Evolutionary conservation across 495 filamentous ascomycete species (phyloP).

Genomic region (Aspergillus hancockii): DNA sequence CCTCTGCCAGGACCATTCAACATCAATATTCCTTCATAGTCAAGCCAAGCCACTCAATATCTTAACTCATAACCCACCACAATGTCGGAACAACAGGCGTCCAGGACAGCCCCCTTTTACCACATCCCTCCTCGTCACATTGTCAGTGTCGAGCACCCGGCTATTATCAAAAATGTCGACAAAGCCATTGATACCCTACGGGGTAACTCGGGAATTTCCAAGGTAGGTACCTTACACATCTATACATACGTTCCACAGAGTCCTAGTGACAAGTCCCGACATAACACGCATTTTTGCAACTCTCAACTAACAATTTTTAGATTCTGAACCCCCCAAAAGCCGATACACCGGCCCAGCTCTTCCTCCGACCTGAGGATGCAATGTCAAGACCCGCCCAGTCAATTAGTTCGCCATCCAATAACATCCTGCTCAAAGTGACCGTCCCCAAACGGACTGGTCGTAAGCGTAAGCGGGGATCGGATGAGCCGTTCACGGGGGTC

Average conservation of each 20-base stretch:
- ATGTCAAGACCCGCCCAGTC: conserved; percentile 74
- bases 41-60: not conserved
- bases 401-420: conserved; percentile 67
- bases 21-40: not conserved
- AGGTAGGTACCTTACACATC: conserved; percentile 46
- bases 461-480: conserved; percentile 74
- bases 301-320: conserved; percentile 28
- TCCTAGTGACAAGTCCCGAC: not conserved
- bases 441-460: conserved; percentile 84
- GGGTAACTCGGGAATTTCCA: conserved; percentile 60
- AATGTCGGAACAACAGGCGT: conserved; percentile 24
- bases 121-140: conserved; percentile 63
- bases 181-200: conserved; percentile 80
- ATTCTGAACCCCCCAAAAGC: conserved; percentile 43
- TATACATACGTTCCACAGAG: not conserved
- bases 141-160: conserved; percentile 85
- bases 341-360: conserved; percentile 51
- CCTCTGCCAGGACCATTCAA: not conserved
- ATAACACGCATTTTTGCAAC: not conserved
- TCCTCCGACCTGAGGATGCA: conserved; percentile 75
- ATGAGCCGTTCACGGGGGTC: conserved; percentile 58
- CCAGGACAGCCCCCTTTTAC: conserved; percentile 53
- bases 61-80: not conserved
- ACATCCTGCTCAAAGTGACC: conserved; percentile 81
- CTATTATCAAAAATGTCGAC: conserved; percentile 77